Percentiles rank a stretch among this genome's conserved stretches.
Evolutionary conservation across 1,284 basidiomycete genomes (phyloP).

Genomic region (Marasmius fiardii): DNA sequence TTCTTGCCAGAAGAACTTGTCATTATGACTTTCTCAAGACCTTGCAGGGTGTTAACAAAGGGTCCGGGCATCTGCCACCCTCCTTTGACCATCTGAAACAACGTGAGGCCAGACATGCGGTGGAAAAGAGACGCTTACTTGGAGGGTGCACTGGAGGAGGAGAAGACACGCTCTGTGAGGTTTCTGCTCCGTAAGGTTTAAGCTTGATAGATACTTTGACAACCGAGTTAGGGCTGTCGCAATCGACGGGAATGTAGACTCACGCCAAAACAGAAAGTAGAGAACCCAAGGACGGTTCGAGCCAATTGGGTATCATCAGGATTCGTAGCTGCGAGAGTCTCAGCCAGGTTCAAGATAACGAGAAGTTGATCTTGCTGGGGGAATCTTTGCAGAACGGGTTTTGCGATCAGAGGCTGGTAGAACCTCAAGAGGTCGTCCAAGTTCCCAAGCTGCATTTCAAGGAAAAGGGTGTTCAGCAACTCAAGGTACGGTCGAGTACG

Average conservation of each 20-base stretch:
- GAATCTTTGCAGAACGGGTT: slow-evolving; percentile 44
- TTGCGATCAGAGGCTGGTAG: slow-evolving; percentile 44
- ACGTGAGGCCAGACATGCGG: slow-evolving; percentile 3
- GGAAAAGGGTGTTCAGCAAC: slow-evolving; percentile 40
- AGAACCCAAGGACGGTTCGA: slow-evolving; percentile 42
- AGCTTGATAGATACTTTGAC: slow-evolving; percentile 30
- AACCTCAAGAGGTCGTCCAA: slow-evolving; percentile 49
- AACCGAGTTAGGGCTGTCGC: not conserved
- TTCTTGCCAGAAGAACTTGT: slow-evolving; percentile 26
- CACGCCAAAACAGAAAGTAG: slow-evolving; percentile 48
- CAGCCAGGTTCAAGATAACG: slow-evolving; percentile 41
- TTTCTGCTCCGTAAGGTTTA: slow-evolving; percentile 25
- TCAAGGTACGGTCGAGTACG: slow-evolving; percentile 43
- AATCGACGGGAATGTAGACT: slow-evolving; percentile 12
- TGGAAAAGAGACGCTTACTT: slow-evolving; percentile 19
- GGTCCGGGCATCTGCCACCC: slow-evolving; percentile 44
- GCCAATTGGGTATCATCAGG: slow-evolving; percentile 20
- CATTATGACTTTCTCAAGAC: slow-evolving; percentile 35
- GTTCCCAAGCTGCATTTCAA: slow-evolving; percentile 39
- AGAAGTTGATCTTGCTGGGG: slow-evolving; percentile 36
- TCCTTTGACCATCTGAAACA: slow-evolving; percentile 40
- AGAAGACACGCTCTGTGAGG: slow-evolving; percentile 35
- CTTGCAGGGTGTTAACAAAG: slow-evolving; percentile 28
- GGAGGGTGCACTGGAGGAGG: slow-evolving; percentile 36
- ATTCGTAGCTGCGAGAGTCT: slow-evolving; percentile 26